Evolutionary conservation across 1,284 basidiomycete species (phyloP).

Genomic region (Ceratobasidium sp.): DNA sequence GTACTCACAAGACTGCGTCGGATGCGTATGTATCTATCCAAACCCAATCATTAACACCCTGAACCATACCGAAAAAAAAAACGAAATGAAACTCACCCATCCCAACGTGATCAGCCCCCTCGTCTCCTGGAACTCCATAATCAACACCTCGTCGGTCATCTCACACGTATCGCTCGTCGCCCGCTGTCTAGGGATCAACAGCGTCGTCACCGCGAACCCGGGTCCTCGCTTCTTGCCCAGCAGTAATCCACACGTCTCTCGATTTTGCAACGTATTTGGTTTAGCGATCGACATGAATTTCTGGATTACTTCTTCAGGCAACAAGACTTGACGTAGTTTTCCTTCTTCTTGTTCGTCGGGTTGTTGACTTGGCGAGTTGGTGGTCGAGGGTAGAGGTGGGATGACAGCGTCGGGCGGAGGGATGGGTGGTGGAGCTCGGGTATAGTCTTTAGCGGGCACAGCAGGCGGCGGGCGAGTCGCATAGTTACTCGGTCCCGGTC

Average conservation of each 20-base stretch:
- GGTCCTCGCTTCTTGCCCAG: constrained; percentile 70
- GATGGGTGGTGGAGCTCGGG: neutral
- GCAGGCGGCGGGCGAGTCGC: constrained; percentile 38
- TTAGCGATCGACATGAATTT: constrained; percentile 78
- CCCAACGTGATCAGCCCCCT: constrained; percentile 82
- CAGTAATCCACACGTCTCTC: constrained; percentile 76
- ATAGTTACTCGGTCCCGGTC: constrained; percentile 16
- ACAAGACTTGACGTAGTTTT: constrained; percentile 35
- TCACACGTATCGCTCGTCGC: constrained; percentile 89
- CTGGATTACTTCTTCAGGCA: constrained; percentile 77
- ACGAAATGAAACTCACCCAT: constrained; percentile 73
- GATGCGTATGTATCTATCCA: constrained; percentile 88
- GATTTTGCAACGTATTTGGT: constrained; percentile 69
- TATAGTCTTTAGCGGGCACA: constrained; percentile 15
- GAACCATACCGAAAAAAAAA: neutral
- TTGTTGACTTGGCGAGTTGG: constrained; percentile 1
- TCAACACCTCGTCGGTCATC: constrained; percentile 88
- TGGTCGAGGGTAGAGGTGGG: constrained; percentile 5
- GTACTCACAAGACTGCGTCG: constrained; percentile 84
- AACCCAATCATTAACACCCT: constrained; percentile 25
- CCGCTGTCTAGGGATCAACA: constrained; percentile 85
- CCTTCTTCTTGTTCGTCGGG: constrained; percentile 34
- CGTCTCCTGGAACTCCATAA: constrained; percentile 85
- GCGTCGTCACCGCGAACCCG: constrained; percentile 77
- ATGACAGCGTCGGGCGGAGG: neutral